Evolutionary conservation across 805 yeast genomes (phyloP), one percentile per base, ranked within the genome.

Genomic region (Wickerhamomyces pijperi): DNA sequence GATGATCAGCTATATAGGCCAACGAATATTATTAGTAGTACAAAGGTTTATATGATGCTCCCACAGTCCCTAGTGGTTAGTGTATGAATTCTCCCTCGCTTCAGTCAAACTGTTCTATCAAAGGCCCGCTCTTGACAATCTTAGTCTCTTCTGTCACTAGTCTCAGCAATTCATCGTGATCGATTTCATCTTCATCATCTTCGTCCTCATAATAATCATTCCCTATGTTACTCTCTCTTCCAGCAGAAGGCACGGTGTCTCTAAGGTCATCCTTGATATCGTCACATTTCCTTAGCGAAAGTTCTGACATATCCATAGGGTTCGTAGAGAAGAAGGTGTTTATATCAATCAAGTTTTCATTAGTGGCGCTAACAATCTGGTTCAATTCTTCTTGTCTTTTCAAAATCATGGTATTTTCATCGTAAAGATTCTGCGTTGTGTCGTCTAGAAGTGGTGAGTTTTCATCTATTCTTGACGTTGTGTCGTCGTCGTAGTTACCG

Each of bases 321-420:
- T 39, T 35, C n/a, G 47, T 35, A 34, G 34, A 42, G 43, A 51
- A 48, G 39, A 51, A 54, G 0, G 53, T 29, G 3, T 53, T 49
- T 19, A 53, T 51, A 40, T 42, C 57, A 43, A 43, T 48, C 23
- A 39, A 37, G 35, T 47, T 45, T 41, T 54, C 58, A 32, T 48
- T 54, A 3, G 59, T 53, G 23, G 68, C 74, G 44, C 64, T 64
- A 36, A 70, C 76, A 14, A 70, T 69, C 19, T 53, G 50, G 40
- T 64, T 65, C 34, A 70, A 54, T 44, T 70, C 74, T 35, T 62
- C 66, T 43, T 70, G 74, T 44, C 76, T 54, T 39, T 60, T 42
- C 34, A 46, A 41, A 17, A 52, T 28, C 5, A 38, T 13, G 1
- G 51, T 48, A 5, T 45, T 47, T 34, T 46, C 53, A 35, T 52